A percentile compares a stretch with the other conserved stretches of the same genome.
Evolutionary conservation across 2,329 filamentous ascomycete species (phyloP).

Genomic region (Cadophora sp.): DNA sequence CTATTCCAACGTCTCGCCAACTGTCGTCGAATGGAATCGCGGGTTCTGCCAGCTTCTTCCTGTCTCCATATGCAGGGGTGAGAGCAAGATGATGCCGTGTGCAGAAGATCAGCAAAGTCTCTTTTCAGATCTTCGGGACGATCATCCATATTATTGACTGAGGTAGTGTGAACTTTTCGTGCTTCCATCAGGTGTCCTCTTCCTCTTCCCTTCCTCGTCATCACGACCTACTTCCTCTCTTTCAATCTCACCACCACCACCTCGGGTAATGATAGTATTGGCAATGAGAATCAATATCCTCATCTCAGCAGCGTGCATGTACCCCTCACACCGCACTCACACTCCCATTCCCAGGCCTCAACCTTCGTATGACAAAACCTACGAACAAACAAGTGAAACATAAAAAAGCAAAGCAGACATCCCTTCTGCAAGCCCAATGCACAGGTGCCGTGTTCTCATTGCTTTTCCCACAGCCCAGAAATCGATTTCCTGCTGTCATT

Average conservation of each 20-base stretch:
- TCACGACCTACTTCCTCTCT: background rate
- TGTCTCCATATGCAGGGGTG: slow-evolving; percentile 1
- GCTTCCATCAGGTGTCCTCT: background rate
- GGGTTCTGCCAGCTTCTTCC: background rate
- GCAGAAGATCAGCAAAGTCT: slow-evolving; percentile 17
- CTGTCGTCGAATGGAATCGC: background rate
- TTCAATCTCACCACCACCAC: background rate
- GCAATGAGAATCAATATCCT: background rate
- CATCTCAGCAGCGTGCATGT: slow-evolving; percentile 1
- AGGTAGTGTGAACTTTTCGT: too few relatives aligned
- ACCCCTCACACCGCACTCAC: background rate
- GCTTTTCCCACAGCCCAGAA: background rate
- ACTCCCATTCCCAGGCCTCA: too few relatives aligned
- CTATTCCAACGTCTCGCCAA: background rate
- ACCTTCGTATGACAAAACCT: slow-evolving; percentile 3
- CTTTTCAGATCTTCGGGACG: slow-evolving; percentile 21
- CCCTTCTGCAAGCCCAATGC: slow-evolving; percentile 1
- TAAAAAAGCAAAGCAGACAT: slow-evolving; percentile 5
- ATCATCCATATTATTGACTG: slow-evolving; percentile 13
- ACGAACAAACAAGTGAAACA: background rate
- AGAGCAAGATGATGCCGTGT: background rate
- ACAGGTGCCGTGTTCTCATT: background rate
- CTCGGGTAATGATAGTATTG: background rate
- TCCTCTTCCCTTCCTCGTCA: background rate
- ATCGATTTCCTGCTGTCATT: background rate